Conservation (phyloP, 2,329 filamentous ascomycete species). For the Venturia aucupariae region DNA sequence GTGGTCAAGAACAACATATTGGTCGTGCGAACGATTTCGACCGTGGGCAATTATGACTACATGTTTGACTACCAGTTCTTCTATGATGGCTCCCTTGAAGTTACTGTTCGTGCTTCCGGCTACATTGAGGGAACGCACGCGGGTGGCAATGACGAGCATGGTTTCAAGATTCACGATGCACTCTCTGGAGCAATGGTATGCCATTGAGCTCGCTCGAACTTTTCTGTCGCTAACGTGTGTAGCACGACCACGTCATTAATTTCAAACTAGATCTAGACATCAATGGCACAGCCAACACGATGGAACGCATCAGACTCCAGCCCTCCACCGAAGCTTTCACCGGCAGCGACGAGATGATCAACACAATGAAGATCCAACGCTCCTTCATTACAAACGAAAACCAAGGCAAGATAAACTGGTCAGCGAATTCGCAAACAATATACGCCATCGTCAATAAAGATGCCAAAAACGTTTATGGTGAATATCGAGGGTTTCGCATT, state of each 20-base stretch:
- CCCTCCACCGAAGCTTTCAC: conserved; percentile 22
- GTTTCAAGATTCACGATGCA: conserved; percentile 21
- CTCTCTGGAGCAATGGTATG: conserved; percentile 25
- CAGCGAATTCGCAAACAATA: conserved; percentile 34
- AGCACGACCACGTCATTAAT: conserved; percentile 27
- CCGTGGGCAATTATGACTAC: conserved; percentile 45
- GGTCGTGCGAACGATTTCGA: conserved; percentile 38
- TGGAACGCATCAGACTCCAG: conserved; percentile 21
- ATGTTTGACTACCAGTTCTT: conserved; percentile 40
- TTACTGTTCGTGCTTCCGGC: conserved; percentile 31
- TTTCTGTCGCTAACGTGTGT: conserved; percentile 17
- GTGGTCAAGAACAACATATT: conserved; percentile 30
- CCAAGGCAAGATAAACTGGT: conserved; percentile 43
- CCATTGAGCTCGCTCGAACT: conserved; percentile 28
- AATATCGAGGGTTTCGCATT: conserved; percentile 41
- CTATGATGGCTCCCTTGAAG: conserved; percentile 36
- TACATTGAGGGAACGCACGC: conserved; percentile 27
- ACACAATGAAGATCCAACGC: conserved; percentile 22
- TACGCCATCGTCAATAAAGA: conserved; percentile 42
- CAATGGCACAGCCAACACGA: conserved; percentile 21
- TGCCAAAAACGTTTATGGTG: conserved; percentile 37
- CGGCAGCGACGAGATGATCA: conserved; percentile 25
- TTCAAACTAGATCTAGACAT: conserved; percentile 32
- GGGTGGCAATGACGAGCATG: conserved; percentile 16
- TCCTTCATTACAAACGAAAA: conserved; percentile 32